phyloP scores from a whole-genome alignment of 176 grass and related monocot genomes.

The Tuctoria greenei region DNA sequence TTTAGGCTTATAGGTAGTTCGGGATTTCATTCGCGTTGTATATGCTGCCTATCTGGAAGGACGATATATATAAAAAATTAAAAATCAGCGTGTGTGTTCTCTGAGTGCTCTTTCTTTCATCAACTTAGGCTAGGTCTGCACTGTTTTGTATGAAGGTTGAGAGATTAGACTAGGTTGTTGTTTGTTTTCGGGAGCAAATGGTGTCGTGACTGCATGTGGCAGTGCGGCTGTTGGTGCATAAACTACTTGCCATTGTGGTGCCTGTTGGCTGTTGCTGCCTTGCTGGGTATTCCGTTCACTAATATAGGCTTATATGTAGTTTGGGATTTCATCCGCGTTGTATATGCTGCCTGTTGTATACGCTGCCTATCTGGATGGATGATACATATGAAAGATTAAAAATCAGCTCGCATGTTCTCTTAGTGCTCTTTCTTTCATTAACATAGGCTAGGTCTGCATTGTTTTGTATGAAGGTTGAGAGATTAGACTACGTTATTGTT shows the following conservation, averaged over 20 bases:
- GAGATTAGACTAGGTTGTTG: too few relatives aligned
- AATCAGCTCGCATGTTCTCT: too few relatives aligned
- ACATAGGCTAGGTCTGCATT: neutral
- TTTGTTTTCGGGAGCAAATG: too few relatives aligned
- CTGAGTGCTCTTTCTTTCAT: neutral
- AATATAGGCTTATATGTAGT: too few relatives aligned
- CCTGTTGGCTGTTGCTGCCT: too few relatives aligned
- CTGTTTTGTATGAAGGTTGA: neutral
- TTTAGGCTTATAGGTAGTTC: conserved; percentile 1
- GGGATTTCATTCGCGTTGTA: neutral
- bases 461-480: neutral
- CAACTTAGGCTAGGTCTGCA: neutral
- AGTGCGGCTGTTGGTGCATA: too few relatives aligned
- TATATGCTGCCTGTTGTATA: too few relatives aligned
- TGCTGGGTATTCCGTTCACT: neutral
- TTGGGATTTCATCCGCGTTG: too few relatives aligned
- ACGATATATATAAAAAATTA: neutral
- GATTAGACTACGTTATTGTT: too few relatives aligned
- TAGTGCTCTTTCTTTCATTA: too few relatives aligned
- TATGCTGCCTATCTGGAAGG: neutral
- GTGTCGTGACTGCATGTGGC: too few relatives aligned
- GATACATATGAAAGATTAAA: too few relatives aligned
- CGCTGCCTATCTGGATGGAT: neutral
- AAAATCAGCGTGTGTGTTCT: neutral
- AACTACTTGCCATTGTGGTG: conserved; percentile 12